Base-by-base conservation (phyloP, 208 protist genomes). In the Lotmaria passim region DNA sequence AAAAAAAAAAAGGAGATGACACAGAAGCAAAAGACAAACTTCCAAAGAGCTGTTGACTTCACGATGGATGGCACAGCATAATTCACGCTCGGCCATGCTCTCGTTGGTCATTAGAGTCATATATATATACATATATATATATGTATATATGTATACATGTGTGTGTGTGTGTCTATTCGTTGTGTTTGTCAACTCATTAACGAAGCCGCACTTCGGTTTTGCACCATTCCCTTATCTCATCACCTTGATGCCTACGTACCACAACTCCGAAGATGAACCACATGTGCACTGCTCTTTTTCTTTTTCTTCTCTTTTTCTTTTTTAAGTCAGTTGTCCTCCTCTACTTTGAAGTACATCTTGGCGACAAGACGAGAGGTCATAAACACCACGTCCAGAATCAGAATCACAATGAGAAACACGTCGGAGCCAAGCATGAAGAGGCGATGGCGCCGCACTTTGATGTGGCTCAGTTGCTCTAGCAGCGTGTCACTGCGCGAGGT, bases 391-490 rank as follows among this genome's bases (percentile, higher is more conserved):
- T 93, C 87, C 17, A 82, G 53, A 38, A 93, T 63, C 0, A 93
- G 71, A 31, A 93, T 56, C 21, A 87, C 75, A 62, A 93, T 93
- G 12, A 93, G 74, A 63, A 90, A 87, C 6, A 90, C 82, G 61
- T 93, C 87, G 15, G 83, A 88, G 26, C 87, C 82, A 11, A 90
- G 58, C 75, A 93, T 93, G 63, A 93, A 93, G n/a, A 93, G 72
- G 43, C 81, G 44, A 67, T 81, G 73, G 23, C 77, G 83, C 12
- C 87, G 73, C n/a, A 47, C 69, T 60, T 93, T 89, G 38, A 89
- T 81, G 56, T 81, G 73, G 7, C 65, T 75, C 31, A 93, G 66
- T 69, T 93, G 81, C 64, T 89, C 82, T 33, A 93, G 57, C 19
- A 93, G 59, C 26, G 84, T 84, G 55, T 90, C 87, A 48, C 82